Evolutionary conservation across 1,284 basidiomycete genomes (phyloP), one percentile per base, ranked within the genome.

Genomic region (Heterobasidion irregulare): DNA sequence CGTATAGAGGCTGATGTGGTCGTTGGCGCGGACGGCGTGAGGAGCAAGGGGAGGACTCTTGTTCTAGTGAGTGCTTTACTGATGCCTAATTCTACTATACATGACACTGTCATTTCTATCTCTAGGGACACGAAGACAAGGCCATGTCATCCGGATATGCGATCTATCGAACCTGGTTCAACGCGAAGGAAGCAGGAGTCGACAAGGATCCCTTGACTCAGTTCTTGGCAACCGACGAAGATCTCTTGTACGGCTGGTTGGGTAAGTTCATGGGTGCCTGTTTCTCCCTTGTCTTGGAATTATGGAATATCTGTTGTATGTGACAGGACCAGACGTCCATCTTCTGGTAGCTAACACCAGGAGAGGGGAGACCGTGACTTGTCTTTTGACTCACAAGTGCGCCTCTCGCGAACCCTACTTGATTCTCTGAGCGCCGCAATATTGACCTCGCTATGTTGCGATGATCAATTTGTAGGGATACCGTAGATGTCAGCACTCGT

Each of bases 101-200:
- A 26, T 26, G 26, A 5, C 26, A 26, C 26, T 26, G 26, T 5
- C 26, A 5, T 26, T 26, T 26, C 0, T 26, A 26, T 26, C 26
- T 26, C 26, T 5, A 70, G 65, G 65, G 63, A 4, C 62, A 63
- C 53, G 33, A 59, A 34, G 67, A 71, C 58, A 66, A 59, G 36
- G 66, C 66, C 0, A 63, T 57, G 49, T 57, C 66, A n/a, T 66
- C 64, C 7, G 66, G 68, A 10, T 67, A 66, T 52, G 66, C 65
- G 15, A 59, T 68, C n/a, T 66, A 64, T 58, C 58, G 65, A 12
- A 61, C 67, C 4, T 68, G 63, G 62, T 70, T 66, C 44, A 58
- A 66, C 32, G 58, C 64, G 18, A 47, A 58, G 34, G 62, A 64
- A 36, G 58, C 54, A 18, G 65, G 66, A 12, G 56, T 65, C 10